Evolutionary conservation across 441 rosid species (phyloP).

Genomic region (Mallotus japonicus): DNA sequence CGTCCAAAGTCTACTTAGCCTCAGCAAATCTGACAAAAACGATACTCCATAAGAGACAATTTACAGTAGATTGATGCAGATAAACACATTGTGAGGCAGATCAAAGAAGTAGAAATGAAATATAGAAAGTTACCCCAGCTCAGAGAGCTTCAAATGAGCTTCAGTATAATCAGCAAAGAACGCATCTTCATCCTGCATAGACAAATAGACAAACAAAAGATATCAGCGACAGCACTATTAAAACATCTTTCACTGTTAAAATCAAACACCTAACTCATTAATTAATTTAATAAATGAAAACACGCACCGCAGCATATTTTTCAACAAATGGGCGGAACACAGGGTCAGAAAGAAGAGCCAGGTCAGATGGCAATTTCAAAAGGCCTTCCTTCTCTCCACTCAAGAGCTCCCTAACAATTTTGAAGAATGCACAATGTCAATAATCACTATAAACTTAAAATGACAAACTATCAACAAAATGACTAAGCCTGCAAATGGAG

Average conservation of each 20-base stretch:
- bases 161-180: constrained; percentile 76
- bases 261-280: too few relatives aligned
- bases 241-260: too few relatives aligned
- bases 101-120: background rate
- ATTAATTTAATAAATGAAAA: too few relatives aligned
- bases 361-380: constrained; percentile 71
- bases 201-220: background rate
- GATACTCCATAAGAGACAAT: background rate
- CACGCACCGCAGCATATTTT: constrained; percentile 73
- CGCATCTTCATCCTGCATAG: constrained; percentile 84
- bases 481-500: too few relatives aligned
- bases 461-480: background rate
- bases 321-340: constrained; percentile 80
- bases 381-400: constrained; percentile 83
- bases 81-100: background rate
- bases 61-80: too few relatives aligned
- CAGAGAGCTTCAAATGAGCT: constrained; percentile 84
- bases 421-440: background rate
- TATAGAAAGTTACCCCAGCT: constrained; percentile 63
- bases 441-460: background rate
- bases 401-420: constrained; percentile 66
- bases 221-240: background rate
- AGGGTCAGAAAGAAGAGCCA: constrained; percentile 71
- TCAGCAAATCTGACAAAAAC: constrained; percentile 44
- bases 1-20: constrained; percentile 25